These are phyloP conservation scores for Dendrocalamus latiflorus DNA, from an alignment of 202 grass and related monocot species.

Conservation along the genomic window DNA sequence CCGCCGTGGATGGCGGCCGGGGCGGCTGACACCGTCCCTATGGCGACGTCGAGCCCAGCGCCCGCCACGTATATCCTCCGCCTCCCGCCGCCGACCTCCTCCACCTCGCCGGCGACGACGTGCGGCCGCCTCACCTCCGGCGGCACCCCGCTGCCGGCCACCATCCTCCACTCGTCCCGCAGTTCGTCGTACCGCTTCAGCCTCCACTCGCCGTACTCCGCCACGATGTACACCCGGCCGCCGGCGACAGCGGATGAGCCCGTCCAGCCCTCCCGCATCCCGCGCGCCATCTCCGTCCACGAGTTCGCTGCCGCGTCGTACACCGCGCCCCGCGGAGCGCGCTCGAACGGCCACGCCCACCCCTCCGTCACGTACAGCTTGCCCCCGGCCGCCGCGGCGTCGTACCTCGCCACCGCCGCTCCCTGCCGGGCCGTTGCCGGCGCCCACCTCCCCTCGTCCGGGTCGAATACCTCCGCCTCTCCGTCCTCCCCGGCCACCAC, in stretches of 20 bases:
- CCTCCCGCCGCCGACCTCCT: slow-evolving; percentile 1
- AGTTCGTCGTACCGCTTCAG: slow-evolving; percentile 65
- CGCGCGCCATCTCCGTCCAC: slow-evolving; percentile 79
- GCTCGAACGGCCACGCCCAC: slow-evolving; percentile 97
- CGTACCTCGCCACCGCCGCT: slow-evolving; percentile 47
- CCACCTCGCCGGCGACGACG: slow-evolving; percentile 52
- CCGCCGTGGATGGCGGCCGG: neutral
- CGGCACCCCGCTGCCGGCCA: slow-evolving; percentile 59
- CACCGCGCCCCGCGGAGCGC: slow-evolving; percentile 60
- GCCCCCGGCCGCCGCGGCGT: slow-evolving; percentile 55
- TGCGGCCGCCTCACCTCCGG: slow-evolving; percentile 57
- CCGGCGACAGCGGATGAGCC: slow-evolving; percentile 68
- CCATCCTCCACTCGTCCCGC: slow-evolving; percentile 56
- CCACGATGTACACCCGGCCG: slow-evolving; percentile 63
- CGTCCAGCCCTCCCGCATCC: slow-evolving; percentile 95
- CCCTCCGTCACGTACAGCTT: slow-evolving; percentile 91
- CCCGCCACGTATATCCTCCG: slow-evolving; percentile 64
- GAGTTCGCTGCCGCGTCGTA: slow-evolving; percentile 67
- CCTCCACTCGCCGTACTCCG: slow-evolving; percentile 85
- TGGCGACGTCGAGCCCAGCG: slow-evolving; percentile 71
- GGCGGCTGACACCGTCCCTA: slow-evolving; percentile 33
- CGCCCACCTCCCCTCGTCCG: slow-evolving; percentile 31
- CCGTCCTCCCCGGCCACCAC: slow-evolving; percentile 69
- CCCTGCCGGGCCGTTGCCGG: neutral
- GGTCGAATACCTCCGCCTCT: slow-evolving; percentile 54